phyloP scores from a whole-genome alignment of 75 land plant genomes.

The Pinus tabuliformis region DNA sequence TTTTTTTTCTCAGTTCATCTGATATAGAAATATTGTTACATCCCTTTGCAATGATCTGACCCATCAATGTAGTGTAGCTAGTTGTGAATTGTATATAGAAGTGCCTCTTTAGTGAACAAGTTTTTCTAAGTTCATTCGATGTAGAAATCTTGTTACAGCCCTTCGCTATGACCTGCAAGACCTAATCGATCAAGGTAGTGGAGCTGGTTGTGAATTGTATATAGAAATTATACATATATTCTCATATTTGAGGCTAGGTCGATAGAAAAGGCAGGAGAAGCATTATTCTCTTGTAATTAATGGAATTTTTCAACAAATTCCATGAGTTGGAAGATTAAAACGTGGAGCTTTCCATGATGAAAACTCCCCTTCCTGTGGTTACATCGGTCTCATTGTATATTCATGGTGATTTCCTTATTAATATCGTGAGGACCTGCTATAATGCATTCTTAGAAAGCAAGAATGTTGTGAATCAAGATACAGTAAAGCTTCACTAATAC shows the following conservation, averaged over 20 bases:
- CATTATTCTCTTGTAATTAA: slow-evolving; percentile 5
- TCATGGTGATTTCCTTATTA: slow-evolving; percentile 36
- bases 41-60: slow-evolving; percentile 42
- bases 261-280: slow-evolving; percentile 4
- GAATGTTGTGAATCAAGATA: slow-evolving; percentile 59
- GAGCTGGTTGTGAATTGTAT: slow-evolving; percentile 62
- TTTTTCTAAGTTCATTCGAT: slow-evolving; percentile 22
- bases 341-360: slow-evolving; percentile 44
- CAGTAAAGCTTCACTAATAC: slow-evolving; percentile 63
- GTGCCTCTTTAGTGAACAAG: slow-evolving; percentile 1
- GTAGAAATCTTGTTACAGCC: slow-evolving; percentile 41
- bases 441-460: slow-evolving; percentile 64
- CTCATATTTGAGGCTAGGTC: slow-evolving; percentile 35
- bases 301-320: slow-evolving; percentile 40
- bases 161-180: slow-evolving; percentile 43
- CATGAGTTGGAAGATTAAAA: slow-evolving; percentile 40
- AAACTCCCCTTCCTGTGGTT: slow-evolving; percentile 47
- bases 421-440: slow-evolving; percentile 56
- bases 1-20: slow-evolving; percentile 7
- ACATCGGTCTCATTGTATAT: slow-evolving; percentile 31
- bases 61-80: slow-evolving; percentile 57
- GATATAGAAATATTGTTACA: slow-evolving; percentile 40
- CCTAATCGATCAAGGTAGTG: slow-evolving; percentile 44
- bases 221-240: slow-evolving; percentile 37
- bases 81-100: slow-evolving; percentile 50